Evolutionary conservation across 2,329 filamentous ascomycete species (phyloP), one percentile per base, ranked within the genome.

Genomic region (Reticulascus tulasneorum): DNA sequence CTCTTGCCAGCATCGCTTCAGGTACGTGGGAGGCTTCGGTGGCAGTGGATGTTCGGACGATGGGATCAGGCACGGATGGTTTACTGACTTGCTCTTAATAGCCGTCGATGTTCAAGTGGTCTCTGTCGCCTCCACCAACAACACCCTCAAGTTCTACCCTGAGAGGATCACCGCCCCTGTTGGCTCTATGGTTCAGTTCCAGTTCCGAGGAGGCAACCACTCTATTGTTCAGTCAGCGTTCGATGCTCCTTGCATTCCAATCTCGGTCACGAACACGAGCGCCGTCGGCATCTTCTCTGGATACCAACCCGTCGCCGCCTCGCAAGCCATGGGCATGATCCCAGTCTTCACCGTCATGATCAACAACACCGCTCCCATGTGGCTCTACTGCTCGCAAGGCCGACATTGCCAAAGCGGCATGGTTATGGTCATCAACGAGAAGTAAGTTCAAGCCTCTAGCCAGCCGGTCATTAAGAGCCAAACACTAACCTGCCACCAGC

Each of bases 141-240:
- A 71, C 48, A 66, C 64, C 29, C 63, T 84, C 38, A 71, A 64
- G 43, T 90, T 79, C 69, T 77, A 64, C 45, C 86, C 86, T 25
- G 69, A 83, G 48, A 79, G 73, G 52, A 58, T 91, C 55, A 69
- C 66, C 45, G 84, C 80, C 21, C 56, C 63, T n/a, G 62, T 68
- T 3, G 85, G 86, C 46, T 69, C 74, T 49, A 72, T 78, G 64
- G 69, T 84, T 10, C 76, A 82, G 62, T 84, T 83, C 68, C 77
- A 82, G 59, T 84, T 83, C 66, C 66, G 69, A 44, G 67, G 66
- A 8, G 73, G 71, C 49, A 90, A 90, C 69, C 86, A 91, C 73
- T 89, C 84, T 33, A 78, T 89, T 39, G 84, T 81, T 12, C 84
- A 89, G 67, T 86, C 85, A 29, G 79, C 71, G 51, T 91, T 90